Conservation (phyloP, 2,329 filamentous ascomycete species). For the Cucurbitaria berberidis region DNA sequence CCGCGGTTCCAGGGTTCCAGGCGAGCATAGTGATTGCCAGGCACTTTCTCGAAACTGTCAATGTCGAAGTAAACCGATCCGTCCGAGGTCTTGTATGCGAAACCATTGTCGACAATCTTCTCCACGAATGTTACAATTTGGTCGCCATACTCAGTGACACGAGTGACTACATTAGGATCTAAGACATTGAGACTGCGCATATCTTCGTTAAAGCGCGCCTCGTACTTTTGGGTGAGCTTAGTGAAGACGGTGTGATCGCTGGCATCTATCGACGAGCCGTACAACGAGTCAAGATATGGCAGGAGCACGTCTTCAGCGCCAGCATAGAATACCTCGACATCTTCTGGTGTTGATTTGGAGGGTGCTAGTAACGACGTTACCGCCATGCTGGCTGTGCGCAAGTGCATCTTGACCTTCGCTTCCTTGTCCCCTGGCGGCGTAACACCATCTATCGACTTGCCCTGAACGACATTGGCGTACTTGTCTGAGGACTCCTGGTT, state of each 20-base stretch:
- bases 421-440: constrained; percentile 72
- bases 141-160: constrained; percentile 90
- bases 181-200: constrained; percentile 87
- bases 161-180: constrained; percentile 78
- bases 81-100: constrained; percentile 75
- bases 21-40: constrained; percentile 82
- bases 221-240: constrained; percentile 82
- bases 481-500: constrained; percentile 55
- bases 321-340: constrained; percentile 59
- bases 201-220: constrained; percentile 85
- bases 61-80: constrained; percentile 97
- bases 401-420: constrained; percentile 89
- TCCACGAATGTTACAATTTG: constrained; percentile 88
- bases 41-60: constrained; percentile 75
- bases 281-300: constrained; percentile 75
- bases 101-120: constrained; percentile 81
- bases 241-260: constrained; percentile 80
- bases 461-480: constrained; percentile 62
- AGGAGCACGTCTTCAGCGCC: constrained; percentile 72
- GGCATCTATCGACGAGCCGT: constrained; percentile 63
- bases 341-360: constrained; percentile 36
- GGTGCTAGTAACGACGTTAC: constrained; percentile 55
- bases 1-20: constrained; percentile 85
- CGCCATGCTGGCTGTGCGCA: constrained; percentile 66
- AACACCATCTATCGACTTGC: constrained; percentile 61